These are phyloP conservation scores for Abrus pulchellus DNA, from an alignment of 306 rosid species.

Conservation along the genomic window DNA sequence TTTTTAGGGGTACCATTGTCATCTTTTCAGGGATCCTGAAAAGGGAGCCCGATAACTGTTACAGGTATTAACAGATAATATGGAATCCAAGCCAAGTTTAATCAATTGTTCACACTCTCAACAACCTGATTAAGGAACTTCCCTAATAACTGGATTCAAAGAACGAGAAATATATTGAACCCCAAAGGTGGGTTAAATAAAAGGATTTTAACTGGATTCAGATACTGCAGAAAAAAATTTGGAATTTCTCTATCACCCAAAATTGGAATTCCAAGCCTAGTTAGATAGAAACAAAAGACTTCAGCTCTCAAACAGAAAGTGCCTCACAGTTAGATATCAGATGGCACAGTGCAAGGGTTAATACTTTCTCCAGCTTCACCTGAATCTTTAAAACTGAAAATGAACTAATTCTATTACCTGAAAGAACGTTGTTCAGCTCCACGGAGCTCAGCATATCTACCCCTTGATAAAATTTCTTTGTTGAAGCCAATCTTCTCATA, in stretches of 20 bases:
- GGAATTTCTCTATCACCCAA: constrained; percentile 11
- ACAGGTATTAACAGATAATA: background rate
- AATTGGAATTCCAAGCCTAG: too few species aligned
- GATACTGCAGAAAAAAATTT: background rate
- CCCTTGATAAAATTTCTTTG: constrained; percentile 91
- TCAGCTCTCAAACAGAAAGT: constrained; percentile 28
- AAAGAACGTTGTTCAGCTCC: constrained; percentile 96
- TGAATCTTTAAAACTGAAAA: constrained; percentile 29
- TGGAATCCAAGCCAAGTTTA: constrained; percentile 2
- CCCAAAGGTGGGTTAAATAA: background rate
- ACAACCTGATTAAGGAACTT: background rate
- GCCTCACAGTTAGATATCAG: constrained; percentile 29
- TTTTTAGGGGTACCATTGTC: constrained; percentile 11
- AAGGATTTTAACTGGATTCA: constrained; percentile 7
- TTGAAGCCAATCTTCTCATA: constrained; percentile 98
- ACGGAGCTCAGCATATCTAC: constrained; percentile 87
- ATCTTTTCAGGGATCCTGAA: background rate
- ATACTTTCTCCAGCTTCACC: constrained; percentile 33
- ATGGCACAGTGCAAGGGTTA: constrained; percentile 29
- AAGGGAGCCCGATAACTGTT: background rate
- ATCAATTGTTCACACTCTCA: background rate
- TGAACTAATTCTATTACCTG: constrained; percentile 58
- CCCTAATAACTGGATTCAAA: constrained; percentile 15
- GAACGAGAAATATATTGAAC: background rate
- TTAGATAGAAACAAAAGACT: background rate